phyloP scores from a whole-genome alignment of 164 flowering plant species.

The Protea cynaroides region DNA sequence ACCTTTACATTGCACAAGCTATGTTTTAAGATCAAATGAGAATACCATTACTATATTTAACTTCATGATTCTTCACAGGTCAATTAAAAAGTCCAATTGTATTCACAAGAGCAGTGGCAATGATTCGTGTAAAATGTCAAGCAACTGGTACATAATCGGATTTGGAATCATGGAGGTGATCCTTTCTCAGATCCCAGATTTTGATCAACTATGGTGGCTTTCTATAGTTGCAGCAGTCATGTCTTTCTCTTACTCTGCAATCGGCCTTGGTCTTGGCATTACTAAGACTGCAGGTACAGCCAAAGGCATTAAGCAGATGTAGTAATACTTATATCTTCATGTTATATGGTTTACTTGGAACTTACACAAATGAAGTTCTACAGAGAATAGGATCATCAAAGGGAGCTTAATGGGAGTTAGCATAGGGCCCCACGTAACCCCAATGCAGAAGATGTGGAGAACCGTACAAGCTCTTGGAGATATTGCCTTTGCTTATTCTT shows the following conservation, averaged over 20 bases:
- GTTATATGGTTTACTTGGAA: not conserved
- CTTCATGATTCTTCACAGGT: conserved; percentile 28
- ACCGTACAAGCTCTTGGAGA: conserved; percentile 33
- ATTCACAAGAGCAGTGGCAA: conserved; percentile 46
- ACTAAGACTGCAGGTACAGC: conserved; percentile 53
- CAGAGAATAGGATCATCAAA: conserved; percentile 34
- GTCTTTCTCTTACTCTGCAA: conserved; percentile 71
- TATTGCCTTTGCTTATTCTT: conserved; percentile 39
- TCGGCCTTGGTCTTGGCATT: conserved; percentile 64
- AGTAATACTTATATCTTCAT: not conserved
- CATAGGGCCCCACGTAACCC: conserved; percentile 18
- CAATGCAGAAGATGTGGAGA: conserved; percentile 24
- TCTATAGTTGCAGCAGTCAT: conserved; percentile 77
- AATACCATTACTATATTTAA: too few species aligned
- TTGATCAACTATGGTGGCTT: conserved; percentile 83
- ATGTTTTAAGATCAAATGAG: too few species aligned
- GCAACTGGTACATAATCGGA: conserved; percentile 70
- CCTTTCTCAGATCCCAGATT: conserved; percentile 77
- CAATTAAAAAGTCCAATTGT: conserved; percentile 67
- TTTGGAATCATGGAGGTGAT: conserved; percentile 65
- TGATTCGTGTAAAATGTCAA: conserved; percentile 58
- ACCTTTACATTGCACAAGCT: too few species aligned
- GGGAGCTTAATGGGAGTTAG: conserved; percentile 28
- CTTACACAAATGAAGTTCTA: conserved; percentile 1
- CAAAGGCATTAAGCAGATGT: not conserved